Conservation (phyloP, 2,329 filamentous ascomycete genomes). For the Acarospora socialis region DNA sequence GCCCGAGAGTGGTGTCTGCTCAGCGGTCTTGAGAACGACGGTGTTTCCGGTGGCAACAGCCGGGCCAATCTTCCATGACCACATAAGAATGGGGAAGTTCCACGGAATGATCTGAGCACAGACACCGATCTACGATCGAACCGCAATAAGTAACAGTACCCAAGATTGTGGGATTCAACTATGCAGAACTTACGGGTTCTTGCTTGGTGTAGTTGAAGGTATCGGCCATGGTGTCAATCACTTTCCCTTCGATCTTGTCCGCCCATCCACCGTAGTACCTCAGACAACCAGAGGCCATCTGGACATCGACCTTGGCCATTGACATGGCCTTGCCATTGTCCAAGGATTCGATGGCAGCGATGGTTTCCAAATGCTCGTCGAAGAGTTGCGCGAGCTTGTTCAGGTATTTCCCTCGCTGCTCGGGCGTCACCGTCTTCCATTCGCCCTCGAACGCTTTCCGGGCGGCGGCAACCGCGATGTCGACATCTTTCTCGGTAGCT, state of each 20-base stretch:
- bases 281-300: slow-evolving; percentile 48
- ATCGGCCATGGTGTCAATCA: slow-evolving; percentile 55
- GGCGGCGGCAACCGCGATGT: slow-evolving; percentile 20
- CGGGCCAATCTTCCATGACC: slow-evolving; percentile 47
- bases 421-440: slow-evolving; percentile 17
- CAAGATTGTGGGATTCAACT: too few relatives aligned
- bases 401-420: slow-evolving; percentile 16
- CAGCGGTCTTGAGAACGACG: slow-evolving; percentile 59
- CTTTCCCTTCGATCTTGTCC: slow-evolving; percentile 74
- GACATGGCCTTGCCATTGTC: slow-evolving; percentile 20
- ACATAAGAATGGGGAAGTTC: slow-evolving; percentile 69
- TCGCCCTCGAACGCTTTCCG: slow-evolving; percentile 17
- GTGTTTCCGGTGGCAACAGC: slow-evolving; percentile 54
- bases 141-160: too few relatives aligned
- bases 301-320: slow-evolving; percentile 39
- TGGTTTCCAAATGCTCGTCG: slow-evolving; percentile 15
- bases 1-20: slow-evolving; percentile 60
- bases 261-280: slow-evolving; percentile 75
- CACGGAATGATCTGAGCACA: slow-evolving; percentile 72
- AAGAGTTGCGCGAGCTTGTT: slow-evolving; percentile 17
- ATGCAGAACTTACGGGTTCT: slow-evolving; percentile 42
- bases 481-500: slow-evolving; percentile 21
- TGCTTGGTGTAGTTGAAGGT: slow-evolving; percentile 64
- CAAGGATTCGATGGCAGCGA: slow-evolving; percentile 19
- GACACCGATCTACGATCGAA: slow-evolving; percentile 43